These are phyloP conservation scores for Plantago major DNA, from an alignment of 257 asterid species.

Conservation along the genomic window DNA sequence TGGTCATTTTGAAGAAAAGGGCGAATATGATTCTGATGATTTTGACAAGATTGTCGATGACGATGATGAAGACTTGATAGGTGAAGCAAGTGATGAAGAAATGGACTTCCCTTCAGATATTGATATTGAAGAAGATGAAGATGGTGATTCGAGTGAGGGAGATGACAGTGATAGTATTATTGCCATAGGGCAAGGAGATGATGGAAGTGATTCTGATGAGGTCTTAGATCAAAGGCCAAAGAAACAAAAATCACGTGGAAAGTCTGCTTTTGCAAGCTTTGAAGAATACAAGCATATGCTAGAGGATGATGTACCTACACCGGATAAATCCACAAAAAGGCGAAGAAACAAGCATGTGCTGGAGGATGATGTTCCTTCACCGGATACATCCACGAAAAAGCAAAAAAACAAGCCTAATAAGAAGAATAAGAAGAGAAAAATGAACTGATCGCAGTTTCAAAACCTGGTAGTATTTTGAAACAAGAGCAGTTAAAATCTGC, in stretches of 20 bases:
- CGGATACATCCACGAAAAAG: too few species aligned
- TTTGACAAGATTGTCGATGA: conserved; percentile 56
- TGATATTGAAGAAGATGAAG: conserved; percentile 30
- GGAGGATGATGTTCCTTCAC: conserved; percentile 13
- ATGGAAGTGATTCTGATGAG: conserved; percentile 33
- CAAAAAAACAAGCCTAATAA: too few species aligned
- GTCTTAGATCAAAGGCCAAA: conserved; percentile 19
- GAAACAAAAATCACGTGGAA: conserved; percentile 36
- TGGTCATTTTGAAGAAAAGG: conserved; percentile 32
- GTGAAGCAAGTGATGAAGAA: conserved; percentile 50
- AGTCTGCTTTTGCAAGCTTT: conserved; percentile 54
- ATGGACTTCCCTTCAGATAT: conserved; percentile 36
- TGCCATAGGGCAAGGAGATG: conserved; percentile 47
- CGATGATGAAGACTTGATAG: conserved; percentile 75
- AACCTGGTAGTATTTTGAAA: too few species aligned
- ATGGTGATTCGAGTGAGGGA: conserved; percentile 14
- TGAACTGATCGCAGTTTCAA: too few species aligned
- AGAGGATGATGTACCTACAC: conserved; percentile 15
- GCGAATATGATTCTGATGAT: conserved; percentile 64
- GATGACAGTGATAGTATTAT: conserved; percentile 33
- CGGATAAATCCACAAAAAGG: too few species aligned
- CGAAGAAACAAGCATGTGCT: conserved; percentile 28
- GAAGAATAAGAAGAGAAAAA: too few species aligned
- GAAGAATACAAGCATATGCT: conserved; percentile 68
- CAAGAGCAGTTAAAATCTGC: too few species aligned